These are phyloP conservation scores for Thermothelomyces thermophilus DNA, from an alignment of 2,329 filamentous ascomycete genomes.

Conservation along the genomic window DNA sequence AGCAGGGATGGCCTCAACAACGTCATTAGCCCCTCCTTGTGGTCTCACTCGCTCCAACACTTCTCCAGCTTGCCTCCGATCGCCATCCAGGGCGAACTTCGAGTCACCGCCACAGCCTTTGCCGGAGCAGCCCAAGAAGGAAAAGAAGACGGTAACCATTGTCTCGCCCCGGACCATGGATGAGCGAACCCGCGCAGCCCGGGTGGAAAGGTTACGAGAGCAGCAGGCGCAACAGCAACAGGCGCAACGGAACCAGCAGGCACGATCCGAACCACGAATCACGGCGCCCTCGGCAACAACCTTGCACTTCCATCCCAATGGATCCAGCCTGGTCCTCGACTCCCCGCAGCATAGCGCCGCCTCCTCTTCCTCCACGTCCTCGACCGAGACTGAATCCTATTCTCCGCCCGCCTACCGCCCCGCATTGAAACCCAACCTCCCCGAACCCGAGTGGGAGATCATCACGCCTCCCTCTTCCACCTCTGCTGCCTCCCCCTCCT, in stretches of 20 bases:
- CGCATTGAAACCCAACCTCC: slow-evolving; percentile 32
- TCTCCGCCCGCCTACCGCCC: slow-evolving; percentile 21
- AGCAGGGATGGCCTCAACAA: slow-evolving; percentile 9
- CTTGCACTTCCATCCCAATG: slow-evolving; percentile 22
- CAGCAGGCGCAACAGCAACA: slow-evolving; percentile 14
- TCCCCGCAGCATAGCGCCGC: slow-evolving; percentile 23
- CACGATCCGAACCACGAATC: neutral
- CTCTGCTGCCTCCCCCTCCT: slow-evolving; percentile 20
- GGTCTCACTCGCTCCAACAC: slow-evolving; percentile 45
- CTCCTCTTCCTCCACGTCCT: slow-evolving; percentile 9
- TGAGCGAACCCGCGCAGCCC: slow-evolving; percentile 21
- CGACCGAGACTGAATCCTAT: slow-evolving; percentile 21
- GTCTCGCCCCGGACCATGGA: slow-evolving; percentile 26
- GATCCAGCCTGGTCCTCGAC: slow-evolving; percentile 24
- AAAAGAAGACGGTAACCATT: slow-evolving; percentile 24
- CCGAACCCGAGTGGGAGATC: slow-evolving; percentile 44
- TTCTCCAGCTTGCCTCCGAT: slow-evolving; percentile 43
- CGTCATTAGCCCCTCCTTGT: slow-evolving; percentile 26
- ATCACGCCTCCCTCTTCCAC: slow-evolving; percentile 34
- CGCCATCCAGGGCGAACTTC: slow-evolving; percentile 36
- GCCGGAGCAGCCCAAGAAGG: slow-evolving; percentile 13
- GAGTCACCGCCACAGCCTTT: slow-evolving; percentile 23
- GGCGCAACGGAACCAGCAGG: neutral
- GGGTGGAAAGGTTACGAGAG: slow-evolving; percentile 22
- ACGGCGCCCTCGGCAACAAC: slow-evolving; percentile 1